A percentile compares a stretch with the other conserved stretches of the same genome.
phyloP scores from a whole-genome alignment of 805 yeast species.

The Candida xiaguanensis region DNA sequence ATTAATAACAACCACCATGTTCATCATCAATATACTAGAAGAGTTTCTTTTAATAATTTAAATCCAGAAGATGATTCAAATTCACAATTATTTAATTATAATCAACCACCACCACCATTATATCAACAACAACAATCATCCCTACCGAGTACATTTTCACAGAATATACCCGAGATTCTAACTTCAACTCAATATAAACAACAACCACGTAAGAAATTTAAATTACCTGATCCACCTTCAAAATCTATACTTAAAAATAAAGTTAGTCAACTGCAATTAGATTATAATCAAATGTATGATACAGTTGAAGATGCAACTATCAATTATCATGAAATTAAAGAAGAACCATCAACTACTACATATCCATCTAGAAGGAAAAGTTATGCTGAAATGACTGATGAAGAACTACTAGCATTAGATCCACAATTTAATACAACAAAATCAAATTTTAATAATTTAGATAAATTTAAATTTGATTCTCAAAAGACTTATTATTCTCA shows the following conservation, averaged over 20 bases:
- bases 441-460: constrained; percentile 36
- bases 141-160: constrained; percentile 2
- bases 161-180: not conserved
- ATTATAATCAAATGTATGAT: constrained; percentile 10
- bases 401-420: constrained; percentile 52
- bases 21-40: constrained; percentile 21
- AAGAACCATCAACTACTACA: constrained; percentile 3
- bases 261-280: constrained; percentile 24
- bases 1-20: no score
- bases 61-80: constrained; percentile 19
- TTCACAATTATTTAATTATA: not conserved
- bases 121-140: constrained; percentile 11
- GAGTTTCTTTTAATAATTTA: constrained; percentile 45
- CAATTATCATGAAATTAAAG: constrained; percentile 16
- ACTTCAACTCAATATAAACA: not conserved
- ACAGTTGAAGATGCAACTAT: constrained; percentile 13
- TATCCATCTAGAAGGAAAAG: constrained; percentile 35
- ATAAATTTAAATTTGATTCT: constrained; percentile 43
- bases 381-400: constrained; percentile 50
- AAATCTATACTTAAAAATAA: constrained; percentile 39
- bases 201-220: constrained; percentile 10
- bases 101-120: not conserved
- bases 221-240: constrained; percentile 28
- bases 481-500: constrained; percentile 28
- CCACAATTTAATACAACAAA: constrained; percentile 43